These are phyloP conservation scores for Brettanomyces nanus DNA, from an alignment of 805 yeast species.

Conservation along the genomic window DNA sequence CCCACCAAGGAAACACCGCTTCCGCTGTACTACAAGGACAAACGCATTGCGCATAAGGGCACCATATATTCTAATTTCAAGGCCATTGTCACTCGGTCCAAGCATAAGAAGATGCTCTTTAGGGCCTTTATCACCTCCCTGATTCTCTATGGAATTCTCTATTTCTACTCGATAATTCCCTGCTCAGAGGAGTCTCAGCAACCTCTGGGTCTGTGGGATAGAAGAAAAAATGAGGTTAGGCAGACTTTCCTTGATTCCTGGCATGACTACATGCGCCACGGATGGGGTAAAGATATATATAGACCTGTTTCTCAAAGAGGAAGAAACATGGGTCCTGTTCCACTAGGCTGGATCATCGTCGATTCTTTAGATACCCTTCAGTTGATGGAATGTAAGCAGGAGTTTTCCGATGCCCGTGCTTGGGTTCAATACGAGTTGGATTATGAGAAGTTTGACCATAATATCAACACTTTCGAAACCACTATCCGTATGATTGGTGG, in stretches of 20 bases:
- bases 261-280: constrained; percentile 65
- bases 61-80: no score
- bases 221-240: constrained; percentile 49
- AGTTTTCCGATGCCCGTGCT: constrained; percentile 51
- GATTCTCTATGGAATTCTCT: constrained; percentile 34
- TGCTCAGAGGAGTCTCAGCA: background rate
- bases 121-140: constrained; percentile 34
- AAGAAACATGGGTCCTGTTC: constrained; percentile 68
- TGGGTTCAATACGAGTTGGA: constrained; percentile 70
- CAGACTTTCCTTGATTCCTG: constrained; percentile 68
- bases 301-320: constrained; percentile 57
- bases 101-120: constrained; percentile 34
- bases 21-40: constrained; percentile 50
- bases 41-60: no score
- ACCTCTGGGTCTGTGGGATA: constrained; percentile 31
- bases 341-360: constrained; percentile 90
- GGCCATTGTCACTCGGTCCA: no score
- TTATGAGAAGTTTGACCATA: constrained; percentile 57
- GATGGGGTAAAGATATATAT: constrained; percentile 81
- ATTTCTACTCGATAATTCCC: constrained; percentile 11
- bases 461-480: constrained; percentile 85
- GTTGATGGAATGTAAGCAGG: constrained; percentile 63
- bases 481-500: constrained; percentile 94
- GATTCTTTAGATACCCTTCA: constrained; percentile 79
- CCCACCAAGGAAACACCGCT: constrained; percentile 23